Conservation (phyloP, 345 rosid species). For the Eucalyptus sp. region DNA sequence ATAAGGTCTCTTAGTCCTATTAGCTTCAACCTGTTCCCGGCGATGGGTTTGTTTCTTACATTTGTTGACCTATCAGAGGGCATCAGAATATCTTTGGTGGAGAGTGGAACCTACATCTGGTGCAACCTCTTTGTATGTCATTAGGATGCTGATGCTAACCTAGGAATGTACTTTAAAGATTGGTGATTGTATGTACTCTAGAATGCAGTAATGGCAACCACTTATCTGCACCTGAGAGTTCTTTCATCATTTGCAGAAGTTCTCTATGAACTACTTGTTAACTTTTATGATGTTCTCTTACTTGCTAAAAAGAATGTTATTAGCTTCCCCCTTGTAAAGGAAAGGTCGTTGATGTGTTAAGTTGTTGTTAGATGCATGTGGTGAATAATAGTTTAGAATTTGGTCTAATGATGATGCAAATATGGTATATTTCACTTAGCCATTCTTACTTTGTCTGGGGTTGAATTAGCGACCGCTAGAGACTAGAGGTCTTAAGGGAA, state of each 20-base stretch:
- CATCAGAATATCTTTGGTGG: neutral
- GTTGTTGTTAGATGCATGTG: neutral
- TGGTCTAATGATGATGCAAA: neutral
- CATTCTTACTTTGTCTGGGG: neutral
- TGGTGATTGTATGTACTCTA: neutral
- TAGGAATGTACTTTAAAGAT: neutral
- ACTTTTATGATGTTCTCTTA: neutral
- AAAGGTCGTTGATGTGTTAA: neutral
- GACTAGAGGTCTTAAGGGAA: neutral
- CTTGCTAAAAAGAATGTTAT: neutral
- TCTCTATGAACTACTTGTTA: neutral
- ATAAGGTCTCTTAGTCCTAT: neutral
- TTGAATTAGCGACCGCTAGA: neutral
- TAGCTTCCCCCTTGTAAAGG: neutral
- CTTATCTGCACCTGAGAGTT: neutral
- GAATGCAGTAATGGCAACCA: neutral
- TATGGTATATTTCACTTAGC: neutral
- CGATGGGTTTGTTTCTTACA: neutral
- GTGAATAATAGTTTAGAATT: neutral
- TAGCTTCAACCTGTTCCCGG: neutral
- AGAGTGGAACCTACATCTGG: neutral
- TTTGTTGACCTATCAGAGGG: neutral
- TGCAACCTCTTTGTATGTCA: neutral
- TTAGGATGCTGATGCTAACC: neutral
- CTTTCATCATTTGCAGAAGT: neutral